These are phyloP conservation scores for Lactarius akahatsu DNA, from an alignment of 768 basidiomycete genomes.

Conservation along the genomic window DNA sequence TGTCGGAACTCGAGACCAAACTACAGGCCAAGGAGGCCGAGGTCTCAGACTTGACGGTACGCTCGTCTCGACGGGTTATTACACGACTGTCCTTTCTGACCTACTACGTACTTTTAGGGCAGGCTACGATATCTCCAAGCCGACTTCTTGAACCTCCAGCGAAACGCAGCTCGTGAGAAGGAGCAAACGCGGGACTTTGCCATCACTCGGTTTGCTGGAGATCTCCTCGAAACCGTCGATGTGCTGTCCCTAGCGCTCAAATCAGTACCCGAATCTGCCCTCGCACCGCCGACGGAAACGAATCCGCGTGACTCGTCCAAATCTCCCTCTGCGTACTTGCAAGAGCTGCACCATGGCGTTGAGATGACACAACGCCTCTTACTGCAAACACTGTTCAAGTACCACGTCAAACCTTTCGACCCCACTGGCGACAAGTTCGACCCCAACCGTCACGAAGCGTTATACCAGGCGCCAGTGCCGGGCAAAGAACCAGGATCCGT, in stretches of 20 bases:
- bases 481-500: conserved; percentile 87
- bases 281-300: conserved; percentile 33
- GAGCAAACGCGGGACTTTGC: conserved; percentile 92
- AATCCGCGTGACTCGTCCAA: conserved; percentile 40
- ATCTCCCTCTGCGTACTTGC: conserved; percentile 55
- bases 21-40: conserved; percentile 81
- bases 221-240: conserved; percentile 88
- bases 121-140: conserved; percentile 91
- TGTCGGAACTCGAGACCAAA: conserved; percentile 45
- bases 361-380: conserved; percentile 89
- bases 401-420: conserved; percentile 89
- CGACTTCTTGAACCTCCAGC: conserved; percentile 93
- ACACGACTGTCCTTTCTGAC: conserved; percentile 20
- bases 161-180: conserved; percentile 87
- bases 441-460: conserved; percentile 92
- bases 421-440: conserved; percentile 92
- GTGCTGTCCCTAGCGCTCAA: conserved; percentile 83
- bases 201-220: conserved; percentile 86
- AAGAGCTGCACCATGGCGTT: conserved; percentile 81
- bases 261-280: conserved; percentile 59
- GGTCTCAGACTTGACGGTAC: conserved; percentile 79
- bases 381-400: conserved; percentile 86
- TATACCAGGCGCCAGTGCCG: conserved; percentile 91
- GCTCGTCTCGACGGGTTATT: conserved; percentile 34
- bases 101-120: conserved; percentile 49